Evolutionary conservation across 441 rosid genomes (phyloP).

Genomic region (Corymbia calophylla): DNA sequence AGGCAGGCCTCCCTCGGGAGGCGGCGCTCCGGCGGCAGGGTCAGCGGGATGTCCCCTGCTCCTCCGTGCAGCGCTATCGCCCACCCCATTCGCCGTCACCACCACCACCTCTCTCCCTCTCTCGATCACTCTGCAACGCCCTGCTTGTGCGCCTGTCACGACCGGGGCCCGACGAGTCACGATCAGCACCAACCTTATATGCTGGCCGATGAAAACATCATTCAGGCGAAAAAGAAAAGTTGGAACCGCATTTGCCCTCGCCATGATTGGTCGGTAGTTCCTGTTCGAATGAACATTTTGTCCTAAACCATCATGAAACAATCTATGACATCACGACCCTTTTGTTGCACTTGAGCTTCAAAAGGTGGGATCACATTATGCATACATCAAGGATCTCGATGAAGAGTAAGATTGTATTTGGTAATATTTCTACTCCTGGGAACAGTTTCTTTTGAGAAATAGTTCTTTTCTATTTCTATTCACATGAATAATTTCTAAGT

Average conservation of each 20-base stretch:
- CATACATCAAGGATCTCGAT: background rate
- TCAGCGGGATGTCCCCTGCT: conserved; percentile 62
- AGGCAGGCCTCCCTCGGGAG: conserved; percentile 71
- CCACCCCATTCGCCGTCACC: conserved; percentile 52
- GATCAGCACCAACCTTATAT: background rate
- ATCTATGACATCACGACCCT: background rate
- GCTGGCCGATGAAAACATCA: background rate
- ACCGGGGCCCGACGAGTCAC: background rate
- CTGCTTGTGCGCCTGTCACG: background rate
- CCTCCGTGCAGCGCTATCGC: conserved; percentile 94
- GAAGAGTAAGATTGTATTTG: too few relatives aligned
- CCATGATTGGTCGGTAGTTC: background rate
- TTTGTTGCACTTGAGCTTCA: background rate
- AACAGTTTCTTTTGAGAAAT: too few relatives aligned
- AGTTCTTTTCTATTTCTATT: too few relatives aligned
- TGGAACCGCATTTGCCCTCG: background rate
- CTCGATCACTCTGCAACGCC: background rate
- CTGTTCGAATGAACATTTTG: background rate
- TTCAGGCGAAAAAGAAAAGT: background rate
- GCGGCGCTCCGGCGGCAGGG: conserved; percentile 50
- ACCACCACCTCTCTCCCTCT: background rate
- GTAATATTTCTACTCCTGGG: too few relatives aligned
- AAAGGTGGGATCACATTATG: background rate
- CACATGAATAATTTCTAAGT: too few relatives aligned
- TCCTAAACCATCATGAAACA: background rate